phyloP scores from a whole-genome alignment of 495 filamentous ascomycete species.

The Margaritispora aquatica region DNA sequence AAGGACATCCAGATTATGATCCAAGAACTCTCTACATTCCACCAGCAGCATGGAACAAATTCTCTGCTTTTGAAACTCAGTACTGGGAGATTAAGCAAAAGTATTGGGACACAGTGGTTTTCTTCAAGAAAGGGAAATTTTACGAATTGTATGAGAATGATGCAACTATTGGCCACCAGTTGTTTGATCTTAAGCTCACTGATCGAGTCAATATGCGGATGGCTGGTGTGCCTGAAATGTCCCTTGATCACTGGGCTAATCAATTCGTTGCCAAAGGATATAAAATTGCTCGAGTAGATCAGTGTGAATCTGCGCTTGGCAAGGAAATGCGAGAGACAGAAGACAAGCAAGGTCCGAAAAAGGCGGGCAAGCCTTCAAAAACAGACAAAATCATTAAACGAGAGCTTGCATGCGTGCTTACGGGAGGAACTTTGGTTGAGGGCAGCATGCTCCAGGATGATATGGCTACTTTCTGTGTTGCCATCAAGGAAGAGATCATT shows the following conservation, averaged over 20 bases:
- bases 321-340: conserved; percentile 96
- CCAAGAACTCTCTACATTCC: conserved; percentile 89
- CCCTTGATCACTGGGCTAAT: conserved; percentile 86
- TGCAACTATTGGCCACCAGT: conserved; percentile 92
- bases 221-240: conserved; percentile 90
- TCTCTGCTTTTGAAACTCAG: conserved; percentile 94
- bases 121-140: conserved; percentile 99
- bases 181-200: conserved; percentile 97
- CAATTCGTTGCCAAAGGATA: conserved; percentile 91
- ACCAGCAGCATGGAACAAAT: conserved; percentile 63
- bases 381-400: conserved; percentile 88
- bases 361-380: conserved; percentile 49
- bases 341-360: conserved; percentile 27
- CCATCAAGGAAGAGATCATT: conserved; percentile 82
- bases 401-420: conserved; percentile 87
- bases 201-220: conserved; percentile 99
- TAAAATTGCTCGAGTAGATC: conserved; percentile 96
- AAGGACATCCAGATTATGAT: conserved; percentile 84
- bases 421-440: conserved; percentile 87
- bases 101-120: conserved; percentile 94
- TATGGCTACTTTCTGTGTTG: conserved; percentile 93
- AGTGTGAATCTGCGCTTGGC: conserved; percentile 87
- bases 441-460: conserved; percentile 96
- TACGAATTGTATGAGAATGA: conserved; percentile 99
- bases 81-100: conserved; percentile 99